Base-by-base conservation (phyloP, 2,329 filamentous ascomycete species). In the Cadophora luteo-olivacea region DNA sequence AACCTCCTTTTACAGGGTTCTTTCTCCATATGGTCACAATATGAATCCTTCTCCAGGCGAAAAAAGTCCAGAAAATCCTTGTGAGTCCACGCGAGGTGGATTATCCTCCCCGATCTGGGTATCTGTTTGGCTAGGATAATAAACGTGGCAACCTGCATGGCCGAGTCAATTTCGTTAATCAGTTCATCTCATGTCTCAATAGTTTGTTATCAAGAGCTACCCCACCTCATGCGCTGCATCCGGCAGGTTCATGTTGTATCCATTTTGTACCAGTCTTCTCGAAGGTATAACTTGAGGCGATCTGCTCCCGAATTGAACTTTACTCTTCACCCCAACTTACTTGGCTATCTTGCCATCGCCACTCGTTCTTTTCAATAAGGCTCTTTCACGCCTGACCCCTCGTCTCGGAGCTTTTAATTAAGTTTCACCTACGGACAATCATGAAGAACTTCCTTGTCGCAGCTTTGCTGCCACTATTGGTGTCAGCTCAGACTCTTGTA, bases 391-490 rank as follows among this genome's bases (percentile, higher is more conserved):
- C 12, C 52, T 55, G 9, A 4, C 6, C 25, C 25, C 7, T 33
- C 25, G 16, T 55, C 25, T 55, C 25, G 29, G 52, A 55, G 33
- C 29, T 33, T 55, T 55, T 55, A n/a, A 9, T 55, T 33, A 32
- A 55, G 52, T 55, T 55, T 55, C 52, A 33, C 19, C 12, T 33
- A 33, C 14, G 16, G 25, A 11, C 51, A 54, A 32, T 54, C 24
- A 54, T 54, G 51, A 54, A 54, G 51, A 54, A 54, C 12, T 54
- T 54, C 25, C 25, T 29, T 54, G 51, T 54, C 51, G 24, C 51
- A 54, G 51, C 51, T 29, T 54, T 54, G 51, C 51, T 54, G 51
- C 51, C 51, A 24, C 29, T 54, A 19, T 49, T 62, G 19, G 60
- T 36, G 33, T 49, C 60, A 33, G 41, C 60, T 8, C 41, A 62